These are phyloP conservation scores for Fusarium agapanthi DNA, from an alignment of 2,329 filamentous ascomycete species.

Conservation along the genomic window DNA sequence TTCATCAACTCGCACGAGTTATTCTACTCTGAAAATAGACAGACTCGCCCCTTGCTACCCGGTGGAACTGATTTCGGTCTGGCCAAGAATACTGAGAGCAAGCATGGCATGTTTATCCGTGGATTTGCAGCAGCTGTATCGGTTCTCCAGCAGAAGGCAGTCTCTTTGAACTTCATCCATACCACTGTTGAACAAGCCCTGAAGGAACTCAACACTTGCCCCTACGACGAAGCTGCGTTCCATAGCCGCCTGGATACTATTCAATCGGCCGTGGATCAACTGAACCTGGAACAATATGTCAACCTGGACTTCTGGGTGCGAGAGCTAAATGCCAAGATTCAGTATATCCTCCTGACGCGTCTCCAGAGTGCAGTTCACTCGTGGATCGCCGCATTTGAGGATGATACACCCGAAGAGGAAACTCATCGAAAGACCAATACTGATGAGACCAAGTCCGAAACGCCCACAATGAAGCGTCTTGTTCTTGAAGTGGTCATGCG, in stretches of 20 bases:
- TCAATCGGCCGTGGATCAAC: constrained; percentile 91
- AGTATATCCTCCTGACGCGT: constrained; percentile 79
- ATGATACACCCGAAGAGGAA: constrained; percentile 62
- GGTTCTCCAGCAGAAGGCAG: constrained; percentile 86
- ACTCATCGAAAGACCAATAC: constrained; percentile 60
- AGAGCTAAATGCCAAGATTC: constrained; percentile 85
- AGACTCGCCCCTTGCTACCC: constrained; percentile 56
- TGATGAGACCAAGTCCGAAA: constrained; percentile 58
- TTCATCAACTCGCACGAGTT: constrained; percentile 97
- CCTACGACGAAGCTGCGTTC: constrained; percentile 83
- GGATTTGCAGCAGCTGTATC: constrained; percentile 91
- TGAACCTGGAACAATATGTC: constrained; percentile 95
- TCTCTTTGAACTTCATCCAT: constrained; percentile 80
- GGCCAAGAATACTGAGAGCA: constrained; percentile 76
- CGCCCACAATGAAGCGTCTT: constrained; percentile 75
- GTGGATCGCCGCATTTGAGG: constrained; percentile 89
- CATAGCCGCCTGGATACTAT: constrained; percentile 83
- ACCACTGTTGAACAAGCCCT: constrained; percentile 83
- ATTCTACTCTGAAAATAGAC: constrained; percentile 64
- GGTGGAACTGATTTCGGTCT: constrained; percentile 52
- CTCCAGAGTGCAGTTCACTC: constrained; percentile 83
- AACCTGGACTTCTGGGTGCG: constrained; percentile 93
- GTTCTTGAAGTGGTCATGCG: constrained; percentile 96
- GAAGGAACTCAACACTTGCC: constrained; percentile 82
- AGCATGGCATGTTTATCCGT: constrained; percentile 95